Base-by-base conservation (phyloP, 306 rosid genomes). In the Purshia tridentata region DNA sequence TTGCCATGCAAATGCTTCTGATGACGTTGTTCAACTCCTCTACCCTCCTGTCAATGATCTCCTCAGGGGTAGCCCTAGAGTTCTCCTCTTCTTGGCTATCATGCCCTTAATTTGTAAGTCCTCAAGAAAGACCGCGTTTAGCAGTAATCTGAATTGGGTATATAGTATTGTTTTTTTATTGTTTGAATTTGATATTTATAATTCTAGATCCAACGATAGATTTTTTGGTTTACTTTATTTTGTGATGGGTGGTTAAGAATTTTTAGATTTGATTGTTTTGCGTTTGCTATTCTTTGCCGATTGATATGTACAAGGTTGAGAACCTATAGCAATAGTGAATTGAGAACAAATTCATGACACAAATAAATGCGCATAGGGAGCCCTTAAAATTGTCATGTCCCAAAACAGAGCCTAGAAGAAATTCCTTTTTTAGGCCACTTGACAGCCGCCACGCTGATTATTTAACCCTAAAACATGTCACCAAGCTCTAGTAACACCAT, bases 21-120 rank as follows among this genome's bases (percentile, higher is more conserved):
- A 93, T 97, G 76, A 89, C 98, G 72, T 8, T 87, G 50, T 87
- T 93, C 60, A 87, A 97, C 75, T 93, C 39, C 85, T 93, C 62
- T 88, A 81, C 47, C 0, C 91, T 52, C 93, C 93, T 4, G 61
- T 90, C 81, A 90, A 93, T 77, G 87, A 88, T 65, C 93, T 93
- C 59, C 97, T 93, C 58, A 80, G 73, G n/a, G 96, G 88, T 9
- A 90, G 83, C 74, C 79, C 97, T 16, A 83, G 85, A 53, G 85
- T 90, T 52, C 91, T 93, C 48, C 78, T 93, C 78, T 72, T 93
- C 88, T 78, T 93, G 81, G 50, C 88, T 79, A 81, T 93, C 80
- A 89, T 93, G 42, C 98, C 98, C 41, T 81, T 93, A 59, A 8
- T 91, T 57, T 89, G 98, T 93, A 80, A 13, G 96, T 76, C 12